A percentile compares a stretch with the other conserved stretches of the same genome.
phyloP scores from a whole-genome alignment of 441 rosid genomes.

The Populus hybrid region DNA sequence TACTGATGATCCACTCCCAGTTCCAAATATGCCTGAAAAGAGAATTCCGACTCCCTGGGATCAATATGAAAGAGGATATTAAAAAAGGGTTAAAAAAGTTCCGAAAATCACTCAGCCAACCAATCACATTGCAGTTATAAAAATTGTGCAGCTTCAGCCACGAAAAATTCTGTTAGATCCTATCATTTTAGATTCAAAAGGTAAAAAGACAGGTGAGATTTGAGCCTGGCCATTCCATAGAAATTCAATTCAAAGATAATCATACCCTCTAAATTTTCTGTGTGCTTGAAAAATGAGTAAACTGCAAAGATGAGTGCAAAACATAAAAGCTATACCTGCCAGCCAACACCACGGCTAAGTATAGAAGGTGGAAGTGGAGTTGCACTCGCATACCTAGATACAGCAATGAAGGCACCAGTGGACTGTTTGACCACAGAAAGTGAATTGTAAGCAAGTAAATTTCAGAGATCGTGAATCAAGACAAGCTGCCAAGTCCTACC shows the following conservation, averaged over 20 bases:
- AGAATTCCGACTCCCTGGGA: constrained; percentile 86
- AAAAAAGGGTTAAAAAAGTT: neutral
- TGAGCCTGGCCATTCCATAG: neutral
- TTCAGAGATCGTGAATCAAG: neutral
- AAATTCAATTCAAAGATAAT: neutral
- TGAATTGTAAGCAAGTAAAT: constrained; percentile 3
- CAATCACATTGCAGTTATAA: neutral
- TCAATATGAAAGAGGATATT: constrained; percentile 1
- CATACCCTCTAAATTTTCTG: neutral
- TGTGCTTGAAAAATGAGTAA: neutral
- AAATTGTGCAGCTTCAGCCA: neutral
- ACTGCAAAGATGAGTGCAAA: neutral
- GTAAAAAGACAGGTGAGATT: neutral
- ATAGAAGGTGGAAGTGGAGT: constrained; percentile 92
- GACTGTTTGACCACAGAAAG: constrained; percentile 52
- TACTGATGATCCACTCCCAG: constrained; percentile 81
- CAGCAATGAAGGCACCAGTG: constrained; percentile 80
- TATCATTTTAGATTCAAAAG: neutral
- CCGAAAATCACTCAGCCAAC: neutral
- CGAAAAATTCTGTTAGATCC: neutral
- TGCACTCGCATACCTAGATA: constrained; percentile 87
- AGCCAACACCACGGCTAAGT: constrained; percentile 97
- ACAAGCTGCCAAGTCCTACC: neutral
- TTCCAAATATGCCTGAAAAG: constrained; percentile 89
- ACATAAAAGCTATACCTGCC: constrained; percentile 65